Base-by-base conservation (phyloP, 1,139 yeast genomes). In the Ogataea hybrid region DNA sequence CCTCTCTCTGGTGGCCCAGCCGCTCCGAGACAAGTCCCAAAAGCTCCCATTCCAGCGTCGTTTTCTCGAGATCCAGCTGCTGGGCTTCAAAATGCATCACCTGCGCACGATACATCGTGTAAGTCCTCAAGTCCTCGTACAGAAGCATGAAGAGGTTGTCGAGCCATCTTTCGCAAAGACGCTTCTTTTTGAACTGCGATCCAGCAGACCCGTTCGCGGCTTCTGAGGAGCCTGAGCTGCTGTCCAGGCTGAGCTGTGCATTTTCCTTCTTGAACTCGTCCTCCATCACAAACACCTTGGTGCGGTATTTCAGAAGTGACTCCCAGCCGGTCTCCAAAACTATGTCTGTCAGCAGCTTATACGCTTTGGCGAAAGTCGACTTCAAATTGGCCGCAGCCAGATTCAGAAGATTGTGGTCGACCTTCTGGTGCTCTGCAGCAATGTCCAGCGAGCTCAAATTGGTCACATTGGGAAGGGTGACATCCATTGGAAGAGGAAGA, bases 251-350 rank as follows among this genome's bases (percentile, higher is more conserved):
- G 3, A 42, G 29, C 41, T 46, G 48, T 7, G 32, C 63, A 15
- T 40, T 29, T 39, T 74, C 80, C 51, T 73, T 73, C 34, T 78
- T 65, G 53, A 76, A 77, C 53, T 77, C 83, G 51, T 77, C 82
- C 52, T 77, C 83, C 83, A 77, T 77, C 25, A 77, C 82, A 52
- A 77, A 77, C 9, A 77, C 82, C 52, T 75, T 75, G 23, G 82
- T 79, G 56, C 83, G 69, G 50, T 70, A 73, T 50, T 74, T 75
- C 48, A 77, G 64, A 47, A 77, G 65, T 2, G 75, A 61, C 52
- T 77, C 81, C 83, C 83, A 77, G 6, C 82, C 82, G 1, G 80
- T 73, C 48, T 75, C 76, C 48, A 68, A 69, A 14, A 75, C 81
- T 47, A 77, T 76, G 33, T 76, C 79, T 0, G 82, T 75, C 43